Evolutionary conservation across 176 grass and related monocot species (phyloP).

Genomic region (Lolium rigidum): DNA sequence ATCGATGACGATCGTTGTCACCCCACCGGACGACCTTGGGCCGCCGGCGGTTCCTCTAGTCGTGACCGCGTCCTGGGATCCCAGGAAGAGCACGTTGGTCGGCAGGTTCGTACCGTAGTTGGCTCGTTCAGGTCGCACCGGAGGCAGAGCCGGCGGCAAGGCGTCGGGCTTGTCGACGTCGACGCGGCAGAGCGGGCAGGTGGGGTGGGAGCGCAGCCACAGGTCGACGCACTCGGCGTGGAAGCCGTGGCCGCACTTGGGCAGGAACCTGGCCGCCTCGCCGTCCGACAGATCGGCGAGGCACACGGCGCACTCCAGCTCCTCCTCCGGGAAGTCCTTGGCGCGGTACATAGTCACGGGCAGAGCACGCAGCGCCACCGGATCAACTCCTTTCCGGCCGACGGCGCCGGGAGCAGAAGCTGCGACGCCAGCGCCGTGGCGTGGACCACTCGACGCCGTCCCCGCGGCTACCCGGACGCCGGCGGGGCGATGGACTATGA

Average conservation of each 20-base stretch:
- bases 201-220: slow-evolving; percentile 69
- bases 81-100: slow-evolving; percentile 69
- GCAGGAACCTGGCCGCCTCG: slow-evolving; percentile 54
- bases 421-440: not conserved
- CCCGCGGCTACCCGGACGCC: not conserved
- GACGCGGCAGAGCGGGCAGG: slow-evolving; percentile 75
- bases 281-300: slow-evolving; percentile 71
- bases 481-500: not conserved
- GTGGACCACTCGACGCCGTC: not conserved
- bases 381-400: slow-evolving; percentile 2
- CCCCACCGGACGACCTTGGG: slow-evolving; percentile 28
- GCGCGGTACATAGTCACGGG: slow-evolving; percentile 44
- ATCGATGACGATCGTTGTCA: slow-evolving; percentile 55
- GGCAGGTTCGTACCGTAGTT: slow-evolving; percentile 55
- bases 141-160: slow-evolving; percentile 47
- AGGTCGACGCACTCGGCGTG: slow-evolving; percentile 73
- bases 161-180: slow-evolving; percentile 49
- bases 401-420: not conserved
- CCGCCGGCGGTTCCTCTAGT: not conserved
- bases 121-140: slow-evolving; percentile 63
- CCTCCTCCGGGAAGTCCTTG: slow-evolving; percentile 43
- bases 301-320: slow-evolving; percentile 72
- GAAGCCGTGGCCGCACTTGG: slow-evolving; percentile 68
- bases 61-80: slow-evolving; percentile 35
- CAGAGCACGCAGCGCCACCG: slow-evolving; percentile 37